A percentile compares a stretch with the other conserved stretches of the same genome.
These are phyloP conservation scores for Barnettozyma siamensis DNA, from an alignment of 805 yeast genomes.

Conservation along the genomic window DNA sequence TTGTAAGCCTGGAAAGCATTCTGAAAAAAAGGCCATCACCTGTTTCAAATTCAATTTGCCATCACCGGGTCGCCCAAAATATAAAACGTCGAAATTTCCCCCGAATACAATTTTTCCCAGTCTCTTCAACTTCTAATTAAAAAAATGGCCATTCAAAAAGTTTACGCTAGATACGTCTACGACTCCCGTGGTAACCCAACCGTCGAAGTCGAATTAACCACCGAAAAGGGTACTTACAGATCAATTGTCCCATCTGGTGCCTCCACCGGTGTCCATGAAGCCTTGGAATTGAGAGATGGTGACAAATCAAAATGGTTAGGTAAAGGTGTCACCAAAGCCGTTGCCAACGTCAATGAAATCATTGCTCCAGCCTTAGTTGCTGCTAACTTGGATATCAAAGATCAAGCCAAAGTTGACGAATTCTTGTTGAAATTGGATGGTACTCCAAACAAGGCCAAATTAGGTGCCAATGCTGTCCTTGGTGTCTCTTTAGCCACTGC, in stretches of 20 bases:
- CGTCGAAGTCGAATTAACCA: slow-evolving; percentile 94
- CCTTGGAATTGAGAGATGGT: slow-evolving; percentile 96
- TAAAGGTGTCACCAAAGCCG: slow-evolving; percentile 97
- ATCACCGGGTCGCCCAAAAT: neutral
- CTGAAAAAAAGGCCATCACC: neutral
- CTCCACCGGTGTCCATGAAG: slow-evolving; percentile 98
- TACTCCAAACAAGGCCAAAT: slow-evolving; percentile 93
- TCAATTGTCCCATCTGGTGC: slow-evolving; percentile 99
- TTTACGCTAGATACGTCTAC: slow-evolving; percentile 94
- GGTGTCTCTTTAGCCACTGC: slow-evolving; percentile 98
- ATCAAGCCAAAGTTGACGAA: slow-evolving; percentile 84
- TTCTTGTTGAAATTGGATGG: slow-evolving; percentile 88
- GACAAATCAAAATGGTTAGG: slow-evolving; percentile 98
- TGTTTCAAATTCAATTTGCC: too few species aligned
- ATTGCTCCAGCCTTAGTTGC: slow-evolving; percentile 91
- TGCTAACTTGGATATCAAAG: slow-evolving; percentile 75
- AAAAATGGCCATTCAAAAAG: slow-evolving; percentile 77
- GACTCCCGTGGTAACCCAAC: slow-evolving; percentile 99
- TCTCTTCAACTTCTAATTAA: neutral
- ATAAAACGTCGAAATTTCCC: neutral
- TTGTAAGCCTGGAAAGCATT: too few species aligned
- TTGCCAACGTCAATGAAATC: slow-evolving; percentile 88
- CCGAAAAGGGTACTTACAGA: slow-evolving; percentile 91
- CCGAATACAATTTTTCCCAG: neutral
- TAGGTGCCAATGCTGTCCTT: slow-evolving; percentile 97